phyloP scores from a whole-genome alignment of 257 asterid species.

The Penstemon eatonii region DNA sequence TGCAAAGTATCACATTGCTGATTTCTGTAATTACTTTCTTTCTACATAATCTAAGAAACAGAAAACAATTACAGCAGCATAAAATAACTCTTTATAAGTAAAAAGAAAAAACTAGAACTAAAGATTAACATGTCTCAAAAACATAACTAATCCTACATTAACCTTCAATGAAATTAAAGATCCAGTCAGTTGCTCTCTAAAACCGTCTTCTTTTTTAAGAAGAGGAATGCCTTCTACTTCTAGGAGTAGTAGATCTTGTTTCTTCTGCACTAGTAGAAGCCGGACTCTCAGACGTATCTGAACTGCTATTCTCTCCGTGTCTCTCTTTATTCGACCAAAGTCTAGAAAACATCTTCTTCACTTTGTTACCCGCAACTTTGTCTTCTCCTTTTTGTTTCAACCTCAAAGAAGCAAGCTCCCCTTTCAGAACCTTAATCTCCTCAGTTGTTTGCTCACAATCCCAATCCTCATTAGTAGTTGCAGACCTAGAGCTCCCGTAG shows the following conservation, averaged over 20 bases:
- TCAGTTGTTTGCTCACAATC: slow-evolving; percentile 24
- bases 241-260: slow-evolving; percentile 57
- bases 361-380: slow-evolving; percentile 46
- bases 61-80: too few relatives aligned
- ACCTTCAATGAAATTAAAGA: too few relatives aligned
- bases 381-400: slow-evolving; percentile 22
- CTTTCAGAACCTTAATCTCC: too few relatives aligned
- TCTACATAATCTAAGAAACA: too few relatives aligned
- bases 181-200: too few relatives aligned
- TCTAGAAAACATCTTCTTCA: slow-evolving; percentile 57
- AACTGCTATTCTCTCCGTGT: slow-evolving; percentile 71
- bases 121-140: too few relatives aligned
- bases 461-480: slow-evolving; percentile 85
- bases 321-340: slow-evolving; percentile 80
- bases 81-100: too few relatives aligned
- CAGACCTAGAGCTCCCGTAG: slow-evolving; percentile 72
- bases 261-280: slow-evolving; percentile 77
- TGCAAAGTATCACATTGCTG: too few relatives aligned
- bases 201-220: slow-evolving; percentile 16
- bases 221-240: slow-evolving; percentile 58
- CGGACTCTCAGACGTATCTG: slow-evolving; percentile 81
- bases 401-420: too few relatives aligned
- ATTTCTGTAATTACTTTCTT: too few relatives aligned
- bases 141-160: too few relatives aligned
- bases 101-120: too few relatives aligned